Evolutionary conservation across 768 basidiomycete species (phyloP).

Genomic region (Flagelloscypha sp.): DNA sequence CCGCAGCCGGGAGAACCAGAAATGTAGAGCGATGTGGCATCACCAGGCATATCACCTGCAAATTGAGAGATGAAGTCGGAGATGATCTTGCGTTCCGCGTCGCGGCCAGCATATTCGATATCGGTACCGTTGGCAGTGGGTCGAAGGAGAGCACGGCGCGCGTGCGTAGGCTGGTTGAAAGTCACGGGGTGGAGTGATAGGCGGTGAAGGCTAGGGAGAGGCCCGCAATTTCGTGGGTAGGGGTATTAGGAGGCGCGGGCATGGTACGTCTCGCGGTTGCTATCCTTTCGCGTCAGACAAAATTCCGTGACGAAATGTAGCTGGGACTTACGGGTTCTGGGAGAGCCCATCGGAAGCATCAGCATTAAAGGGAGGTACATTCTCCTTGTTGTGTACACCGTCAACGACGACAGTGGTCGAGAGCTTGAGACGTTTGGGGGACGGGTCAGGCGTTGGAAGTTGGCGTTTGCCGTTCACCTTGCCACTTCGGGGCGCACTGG

Average conservation of each 20-base stretch:
- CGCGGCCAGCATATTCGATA: constrained; percentile 58
- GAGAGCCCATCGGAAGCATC: constrained; percentile 28
- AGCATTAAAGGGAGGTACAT: constrained; percentile 53
- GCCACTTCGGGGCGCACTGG: too few relatives aligned
- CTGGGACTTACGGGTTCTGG: constrained; percentile 32
- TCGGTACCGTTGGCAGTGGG: constrained; percentile 52
- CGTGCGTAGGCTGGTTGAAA: constrained; percentile 40
- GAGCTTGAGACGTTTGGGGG: constrained; percentile 55
- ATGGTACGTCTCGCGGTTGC: constrained; percentile 42
- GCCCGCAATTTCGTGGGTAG: constrained; percentile 32
- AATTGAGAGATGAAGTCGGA: constrained; percentile 52
- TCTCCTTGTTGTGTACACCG: constrained; percentile 67
- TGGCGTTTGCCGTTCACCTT: constrained; percentile 30
- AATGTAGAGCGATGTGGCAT: constrained; percentile 57
- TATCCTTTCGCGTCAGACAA: constrained; percentile 34
- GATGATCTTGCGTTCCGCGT: constrained; percentile 51
- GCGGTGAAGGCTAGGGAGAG: constrained; percentile 50
- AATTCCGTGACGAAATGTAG: constrained; percentile 23
- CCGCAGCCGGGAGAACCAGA: constrained; percentile 92
- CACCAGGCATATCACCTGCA: constrained; percentile 24
- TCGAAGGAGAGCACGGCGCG: constrained; percentile 63
- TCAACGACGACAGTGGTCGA: constrained; percentile 31
- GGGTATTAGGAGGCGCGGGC: constrained; percentile 29
- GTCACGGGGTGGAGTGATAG: constrained; percentile 45
- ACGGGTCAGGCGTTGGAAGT: constrained; percentile 53